Evolutionary conservation across 2,329 filamentous ascomycete species (phyloP), one percentile per base, ranked within the genome.

Genomic region (Dichotomopilus funicola): DNA sequence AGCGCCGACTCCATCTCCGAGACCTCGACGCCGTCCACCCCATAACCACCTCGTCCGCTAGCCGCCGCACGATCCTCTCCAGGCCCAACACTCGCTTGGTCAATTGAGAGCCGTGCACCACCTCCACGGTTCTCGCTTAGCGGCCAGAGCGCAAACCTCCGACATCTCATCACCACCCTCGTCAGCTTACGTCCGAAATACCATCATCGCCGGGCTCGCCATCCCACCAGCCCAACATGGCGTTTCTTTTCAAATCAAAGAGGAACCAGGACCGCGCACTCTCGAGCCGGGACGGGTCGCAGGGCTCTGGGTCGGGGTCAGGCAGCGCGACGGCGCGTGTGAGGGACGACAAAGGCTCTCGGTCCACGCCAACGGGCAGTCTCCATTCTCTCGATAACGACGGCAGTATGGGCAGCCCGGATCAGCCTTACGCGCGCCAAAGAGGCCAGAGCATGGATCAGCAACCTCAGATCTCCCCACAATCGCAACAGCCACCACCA

Each of bases 171-270:
- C 59, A 45, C 45, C 56, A 42, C 53, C 49, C 31, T 49, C 45
- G 33, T 33, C 56, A 50, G 7, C n/a, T 54, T 33, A 27, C 19
- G 19, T 44, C 19, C 37, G 34, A 54, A 51, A 49, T 52, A 13
- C 19, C 41, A 64, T 70, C 70, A 64, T 70, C 70, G 67, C 68
- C 65, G 65, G 68, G 70, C 71, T 69, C 61, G 70, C 66, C 68
- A 66, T 65, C 69, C 37, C 50, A 61, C 40, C 51, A 67, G 72
- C 65, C 67, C 71, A 77, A 71, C 72, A 91, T 91, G 87, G 85
- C 87, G 63, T 91, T 91, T 72, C 79, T 91, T 59, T 91, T 91
- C 77, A 89, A 89, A 71, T 88, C 85, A 55, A 91, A 90, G 74
- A 90, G 89, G 73, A 80, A 82, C 67, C 84, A 87, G 70, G 83